phyloP scores from a whole-genome alignment of 1,284 basidiomycete genomes.

The Flammula alnicola region DNA sequence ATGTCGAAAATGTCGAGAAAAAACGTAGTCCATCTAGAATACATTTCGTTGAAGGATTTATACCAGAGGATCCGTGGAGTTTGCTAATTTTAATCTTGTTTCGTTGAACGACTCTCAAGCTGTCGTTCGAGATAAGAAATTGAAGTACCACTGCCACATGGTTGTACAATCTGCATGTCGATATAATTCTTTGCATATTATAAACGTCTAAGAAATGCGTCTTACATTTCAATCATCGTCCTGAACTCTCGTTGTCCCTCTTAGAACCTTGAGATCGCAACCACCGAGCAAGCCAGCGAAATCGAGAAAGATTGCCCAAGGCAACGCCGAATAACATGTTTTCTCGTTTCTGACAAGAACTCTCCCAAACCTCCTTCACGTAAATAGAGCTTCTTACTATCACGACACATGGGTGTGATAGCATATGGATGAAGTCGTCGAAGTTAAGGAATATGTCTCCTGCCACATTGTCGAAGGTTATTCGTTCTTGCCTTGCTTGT shows the following conservation, averaged over 20 bases:
- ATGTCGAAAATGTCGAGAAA: slow-evolving; percentile 16
- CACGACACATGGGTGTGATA: not conserved
- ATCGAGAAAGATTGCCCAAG: no score
- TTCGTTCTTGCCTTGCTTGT: not conserved
- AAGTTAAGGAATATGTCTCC: not conserved
- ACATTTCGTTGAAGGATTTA: slow-evolving; percentile 11
- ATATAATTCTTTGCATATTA: not conserved
- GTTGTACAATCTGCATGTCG: not conserved
- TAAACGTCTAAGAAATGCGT: no score
- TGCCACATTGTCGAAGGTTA: slow-evolving; percentile 4
- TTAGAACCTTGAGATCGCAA: no score
- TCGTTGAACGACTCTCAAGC: slow-evolving; percentile 13
- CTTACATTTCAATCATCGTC: no score
- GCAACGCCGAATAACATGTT: no score
- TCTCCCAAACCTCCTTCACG: not conserved
- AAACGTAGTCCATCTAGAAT: no score
- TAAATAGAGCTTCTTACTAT: not conserved
- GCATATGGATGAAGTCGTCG: not conserved
- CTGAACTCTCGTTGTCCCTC: no score
- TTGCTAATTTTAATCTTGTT: slow-evolving; percentile 16
- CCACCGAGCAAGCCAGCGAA: no score
- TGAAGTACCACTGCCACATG: slow-evolving; percentile 18
- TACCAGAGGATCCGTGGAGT: slow-evolving; percentile 2
- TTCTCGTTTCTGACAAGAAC: not conserved
- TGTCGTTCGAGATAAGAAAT: slow-evolving; percentile 15